Conservation (phyloP, 257 asterid species). For the Scutellaria baicalensis region DNA sequence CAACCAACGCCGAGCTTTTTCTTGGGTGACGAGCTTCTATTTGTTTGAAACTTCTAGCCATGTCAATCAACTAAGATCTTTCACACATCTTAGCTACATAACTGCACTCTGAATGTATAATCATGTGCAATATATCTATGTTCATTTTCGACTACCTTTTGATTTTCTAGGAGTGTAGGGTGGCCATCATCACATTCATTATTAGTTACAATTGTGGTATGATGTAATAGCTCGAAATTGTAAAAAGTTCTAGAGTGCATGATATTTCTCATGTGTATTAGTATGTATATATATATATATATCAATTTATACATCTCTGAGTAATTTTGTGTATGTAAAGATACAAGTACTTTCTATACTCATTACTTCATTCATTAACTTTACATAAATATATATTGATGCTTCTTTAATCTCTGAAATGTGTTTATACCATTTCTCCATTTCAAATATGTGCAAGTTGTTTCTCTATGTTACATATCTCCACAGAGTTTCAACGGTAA, state of each 20-base stretch:
- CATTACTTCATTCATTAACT: background rate
- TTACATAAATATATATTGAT: background rate
- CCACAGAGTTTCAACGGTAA: slow-evolving; percentile 34
- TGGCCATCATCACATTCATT: background rate
- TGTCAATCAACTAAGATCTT: background rate
- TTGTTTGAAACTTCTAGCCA: background rate
- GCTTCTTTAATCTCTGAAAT: background rate
- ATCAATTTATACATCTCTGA: too few species aligned
- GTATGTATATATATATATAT: too few species aligned
- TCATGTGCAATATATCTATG: background rate
- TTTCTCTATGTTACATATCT: slow-evolving; percentile 58
- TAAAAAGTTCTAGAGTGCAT: background rate
- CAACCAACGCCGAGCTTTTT: background rate
- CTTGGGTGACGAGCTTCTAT: background rate
- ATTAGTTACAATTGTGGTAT: background rate
- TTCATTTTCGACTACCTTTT: background rate
- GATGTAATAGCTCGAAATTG: background rate
- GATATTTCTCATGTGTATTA: background rate
- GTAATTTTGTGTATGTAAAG: background rate
- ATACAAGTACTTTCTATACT: background rate
- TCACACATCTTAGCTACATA: background rate
- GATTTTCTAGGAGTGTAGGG: background rate
- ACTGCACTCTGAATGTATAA: background rate
- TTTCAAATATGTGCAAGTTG: slow-evolving; percentile 29
- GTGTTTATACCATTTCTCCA: slow-evolving; percentile 15